phyloP scores from a whole-genome alignment of 2,329 filamentous ascomycete species.

The Delphinella strobiligena region DNA sequence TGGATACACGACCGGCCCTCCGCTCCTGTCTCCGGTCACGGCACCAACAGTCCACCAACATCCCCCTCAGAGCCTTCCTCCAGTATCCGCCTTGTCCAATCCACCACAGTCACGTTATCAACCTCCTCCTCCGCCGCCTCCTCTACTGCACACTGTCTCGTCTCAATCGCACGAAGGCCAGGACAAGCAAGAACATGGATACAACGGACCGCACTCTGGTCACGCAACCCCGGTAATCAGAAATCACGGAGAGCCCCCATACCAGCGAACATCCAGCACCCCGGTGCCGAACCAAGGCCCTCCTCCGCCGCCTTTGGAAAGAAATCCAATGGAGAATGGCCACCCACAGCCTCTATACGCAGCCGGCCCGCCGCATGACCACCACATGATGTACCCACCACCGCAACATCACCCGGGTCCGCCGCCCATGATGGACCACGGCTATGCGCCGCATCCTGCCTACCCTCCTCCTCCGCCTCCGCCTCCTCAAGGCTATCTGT shows the following conservation, averaged over 20 bases:
- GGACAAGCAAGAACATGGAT: slow-evolving; percentile 16
- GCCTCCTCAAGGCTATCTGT: slow-evolving; percentile 3
- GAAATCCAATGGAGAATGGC: slow-evolving; percentile 10
- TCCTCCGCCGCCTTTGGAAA: slow-evolving; percentile 12
- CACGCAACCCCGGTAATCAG: slow-evolving; percentile 24
- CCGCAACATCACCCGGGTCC: slow-evolving; percentile 9
- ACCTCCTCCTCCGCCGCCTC: slow-evolving; percentile 10
- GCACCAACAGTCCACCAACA: slow-evolving; percentile 3
- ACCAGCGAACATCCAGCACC: slow-evolving; percentile 21
- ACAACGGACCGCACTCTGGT: slow-evolving; percentile 20
- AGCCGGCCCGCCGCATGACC: background rate
- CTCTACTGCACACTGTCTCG: background rate
- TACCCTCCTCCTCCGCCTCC: too few species aligned
- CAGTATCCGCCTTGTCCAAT: slow-evolving; percentile 2
- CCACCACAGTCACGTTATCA: slow-evolving; percentile 7
- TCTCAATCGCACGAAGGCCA: slow-evolving; percentile 10
- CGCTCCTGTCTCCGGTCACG: background rate
- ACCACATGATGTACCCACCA: slow-evolving; percentile 8
- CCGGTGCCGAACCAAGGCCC: slow-evolving; percentile 17
- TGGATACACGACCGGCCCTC: background rate
- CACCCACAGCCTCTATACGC: slow-evolving; percentile 3
- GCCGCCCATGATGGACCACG: slow-evolving; percentile 15
- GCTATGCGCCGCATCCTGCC: slow-evolving; percentile 14
- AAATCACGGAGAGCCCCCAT: slow-evolving; percentile 16
- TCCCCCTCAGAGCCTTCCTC: slow-evolving; percentile 7